Conservation (phyloP, 306 rosid genomes). For the Fragaria ananassa region DNA sequence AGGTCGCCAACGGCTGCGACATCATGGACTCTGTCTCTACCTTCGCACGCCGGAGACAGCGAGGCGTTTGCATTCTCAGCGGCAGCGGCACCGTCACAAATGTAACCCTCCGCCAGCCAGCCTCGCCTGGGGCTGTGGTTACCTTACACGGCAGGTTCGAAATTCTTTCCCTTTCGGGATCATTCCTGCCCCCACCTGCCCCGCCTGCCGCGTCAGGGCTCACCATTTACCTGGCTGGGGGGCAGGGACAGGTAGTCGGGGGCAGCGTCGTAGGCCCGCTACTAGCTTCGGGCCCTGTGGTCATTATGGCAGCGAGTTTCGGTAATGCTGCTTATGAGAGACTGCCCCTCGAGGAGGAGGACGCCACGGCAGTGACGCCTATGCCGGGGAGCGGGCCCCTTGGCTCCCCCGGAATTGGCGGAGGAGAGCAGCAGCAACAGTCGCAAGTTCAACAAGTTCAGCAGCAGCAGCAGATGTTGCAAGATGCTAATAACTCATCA, state of each 20-base stretch:
- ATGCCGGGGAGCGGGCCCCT: slow-evolving; percentile 39
- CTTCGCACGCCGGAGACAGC: slow-evolving; percentile 70
- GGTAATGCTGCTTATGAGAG: slow-evolving; percentile 97
- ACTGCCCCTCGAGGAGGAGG: slow-evolving; percentile 79
- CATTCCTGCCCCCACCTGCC: slow-evolving; percentile 90
- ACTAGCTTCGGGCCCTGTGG: slow-evolving; percentile 75
- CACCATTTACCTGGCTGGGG: slow-evolving; percentile 77
- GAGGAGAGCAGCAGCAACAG: slow-evolving; percentile 21
- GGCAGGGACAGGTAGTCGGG: slow-evolving; percentile 91
- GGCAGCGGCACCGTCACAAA: slow-evolving; percentile 89
- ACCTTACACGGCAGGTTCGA: slow-evolving; percentile 84
- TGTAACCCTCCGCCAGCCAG: slow-evolving; percentile 83
- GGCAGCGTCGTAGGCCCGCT: slow-evolving; percentile 86
- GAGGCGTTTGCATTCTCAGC: slow-evolving; percentile 80
- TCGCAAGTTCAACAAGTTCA: slow-evolving; percentile 5
- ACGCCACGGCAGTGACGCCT: slow-evolving; percentile 29
- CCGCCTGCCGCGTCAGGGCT: slow-evolving; percentile 71
- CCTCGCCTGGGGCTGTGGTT: slow-evolving; percentile 75
- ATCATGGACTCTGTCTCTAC: slow-evolving; percentile 71
- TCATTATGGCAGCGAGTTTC: slow-evolving; percentile 83
- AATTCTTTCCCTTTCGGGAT: slow-evolving; percentile 76
- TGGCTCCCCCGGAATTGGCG: slow-evolving; percentile 55
- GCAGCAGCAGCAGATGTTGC: slow-evolving; percentile 46
- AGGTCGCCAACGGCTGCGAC: slow-evolving; percentile 70
- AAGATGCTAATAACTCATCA: slow-evolving; percentile 43